phyloP scores from a whole-genome alignment of 1,284 basidiomycete genomes.

The Pseudomicrostroma phylloplanum region DNA sequence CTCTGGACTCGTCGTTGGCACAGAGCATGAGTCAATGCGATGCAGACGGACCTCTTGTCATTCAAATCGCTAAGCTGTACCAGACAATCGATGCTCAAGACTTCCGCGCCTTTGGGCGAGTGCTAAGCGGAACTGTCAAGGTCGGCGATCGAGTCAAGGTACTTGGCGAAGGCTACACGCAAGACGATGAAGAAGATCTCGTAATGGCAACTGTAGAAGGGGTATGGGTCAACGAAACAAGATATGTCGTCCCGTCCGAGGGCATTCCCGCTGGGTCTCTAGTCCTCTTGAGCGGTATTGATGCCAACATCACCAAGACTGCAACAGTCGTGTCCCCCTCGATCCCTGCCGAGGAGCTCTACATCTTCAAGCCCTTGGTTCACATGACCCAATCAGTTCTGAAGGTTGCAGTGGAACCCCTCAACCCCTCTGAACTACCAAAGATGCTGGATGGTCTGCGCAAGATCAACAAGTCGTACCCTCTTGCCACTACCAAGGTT shows the following conservation, averaged over 20 bases:
- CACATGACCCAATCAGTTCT: conserved; percentile 97
- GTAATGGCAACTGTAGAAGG: conserved; percentile 75
- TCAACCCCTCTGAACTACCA: conserved; percentile 91
- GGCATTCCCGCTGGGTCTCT: conserved; percentile 87
- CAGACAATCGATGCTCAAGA: conserved; percentile 91
- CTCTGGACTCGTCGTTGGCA: conserved; percentile 51
- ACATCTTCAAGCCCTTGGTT: conserved; percentile 90
- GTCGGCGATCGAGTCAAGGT: conserved; percentile 84
- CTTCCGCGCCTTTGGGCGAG: conserved; percentile 90
- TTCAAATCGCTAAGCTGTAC: conserved; percentile 88
- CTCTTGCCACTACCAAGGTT: conserved; percentile 86
- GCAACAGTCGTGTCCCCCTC: conserved; percentile 63
- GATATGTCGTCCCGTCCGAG: conserved; percentile 84
- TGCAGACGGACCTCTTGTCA: conserved; percentile 77
- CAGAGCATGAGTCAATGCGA: conserved; percentile 75
- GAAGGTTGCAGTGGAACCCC: conserved; percentile 96
- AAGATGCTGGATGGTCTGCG: conserved; percentile 97
- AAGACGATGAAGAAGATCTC: conserved; percentile 99
- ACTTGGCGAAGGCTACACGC: conserved; percentile 92
- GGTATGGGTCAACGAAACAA: conserved; percentile 80
- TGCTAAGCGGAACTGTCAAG: conserved; percentile 81
- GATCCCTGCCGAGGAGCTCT: conserved; percentile 62
- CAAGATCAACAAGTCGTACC: conserved; percentile 96
- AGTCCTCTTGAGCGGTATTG: conserved; percentile 84
- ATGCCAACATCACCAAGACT: conserved; percentile 88